Evolutionary conservation across 2,329 filamentous ascomycete species (phyloP).

Genomic region (Aureobasidium sp.): DNA sequence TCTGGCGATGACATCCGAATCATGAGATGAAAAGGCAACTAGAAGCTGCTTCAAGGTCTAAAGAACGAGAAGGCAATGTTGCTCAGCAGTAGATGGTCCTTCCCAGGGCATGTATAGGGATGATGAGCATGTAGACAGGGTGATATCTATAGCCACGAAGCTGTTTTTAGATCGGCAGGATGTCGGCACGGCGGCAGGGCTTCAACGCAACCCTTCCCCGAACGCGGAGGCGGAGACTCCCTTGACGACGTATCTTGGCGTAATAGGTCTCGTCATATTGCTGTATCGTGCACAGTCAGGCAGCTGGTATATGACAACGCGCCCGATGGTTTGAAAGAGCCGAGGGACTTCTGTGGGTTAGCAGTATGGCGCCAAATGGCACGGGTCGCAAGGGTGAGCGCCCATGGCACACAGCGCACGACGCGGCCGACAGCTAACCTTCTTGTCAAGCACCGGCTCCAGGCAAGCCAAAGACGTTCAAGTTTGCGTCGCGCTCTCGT

Average conservation of each 20-base stretch:
- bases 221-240: constrained; percentile 6
- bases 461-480: constrained; percentile 8
- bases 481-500: constrained; percentile 15
- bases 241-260: constrained; percentile 11
- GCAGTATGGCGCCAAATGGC: constrained; percentile 19
- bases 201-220: background rate
- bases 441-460: constrained; percentile 13
- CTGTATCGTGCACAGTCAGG: background rate
- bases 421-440: constrained; percentile 8
- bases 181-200: background rate
- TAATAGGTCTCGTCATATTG: background rate
- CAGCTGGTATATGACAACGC: background rate
- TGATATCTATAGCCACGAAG: background rate
- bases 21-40: background rate
- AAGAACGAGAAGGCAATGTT: too few relatives aligned
- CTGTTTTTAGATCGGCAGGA: constrained; percentile 1
- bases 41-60: background rate
- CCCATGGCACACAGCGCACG: background rate
- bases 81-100: background rate
- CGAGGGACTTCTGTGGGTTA: background rate
- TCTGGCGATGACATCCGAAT: background rate
- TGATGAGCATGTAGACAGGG: background rate
- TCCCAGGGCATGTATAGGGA: background rate
- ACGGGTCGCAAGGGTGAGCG: constrained; percentile 18
- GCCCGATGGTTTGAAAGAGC: constrained; percentile 11